Evolutionary conservation across 441 rosid species (phyloP).

Genomic region (Adansonia rubrostipa): DNA sequence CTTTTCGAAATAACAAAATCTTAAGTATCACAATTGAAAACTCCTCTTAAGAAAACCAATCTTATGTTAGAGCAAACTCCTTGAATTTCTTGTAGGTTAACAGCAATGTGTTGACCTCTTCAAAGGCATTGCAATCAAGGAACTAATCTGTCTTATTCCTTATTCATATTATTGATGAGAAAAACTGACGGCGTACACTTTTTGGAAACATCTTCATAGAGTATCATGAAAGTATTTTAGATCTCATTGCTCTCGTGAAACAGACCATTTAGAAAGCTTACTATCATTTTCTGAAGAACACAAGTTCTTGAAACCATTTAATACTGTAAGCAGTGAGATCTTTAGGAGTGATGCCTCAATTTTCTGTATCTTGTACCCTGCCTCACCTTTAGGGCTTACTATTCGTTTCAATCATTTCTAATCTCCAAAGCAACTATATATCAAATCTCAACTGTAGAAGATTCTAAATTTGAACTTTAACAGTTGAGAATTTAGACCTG

Average conservation of each 20-base stretch:
- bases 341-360: background rate
- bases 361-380: background rate
- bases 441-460: constrained; percentile 5
- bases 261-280: background rate
- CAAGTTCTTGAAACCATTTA: constrained; percentile 7
- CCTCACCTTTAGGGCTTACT: background rate
- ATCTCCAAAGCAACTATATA: background rate
- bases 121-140: constrained; percentile 5
- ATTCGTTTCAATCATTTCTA: constrained; percentile 2
- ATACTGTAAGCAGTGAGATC: background rate
- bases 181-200: background rate
- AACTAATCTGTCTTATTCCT: background rate
- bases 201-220: background rate
- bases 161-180: background rate
- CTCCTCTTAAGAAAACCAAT: background rate
- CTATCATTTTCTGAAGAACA: constrained; percentile 6
- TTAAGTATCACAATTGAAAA: background rate
- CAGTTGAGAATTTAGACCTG: background rate
- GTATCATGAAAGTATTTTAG: background rate
- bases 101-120: background rate
- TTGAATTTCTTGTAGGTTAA: background rate
- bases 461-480: background rate
- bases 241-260: background rate
- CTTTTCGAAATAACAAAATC: background rate
- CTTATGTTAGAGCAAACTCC: background rate